Percentiles rank a stretch among this genome's conserved stretches.
These are phyloP conservation scores for Sporothrix inflata DNA, from an alignment of 2,329 filamentous ascomycete species.

Conservation along the genomic window DNA sequence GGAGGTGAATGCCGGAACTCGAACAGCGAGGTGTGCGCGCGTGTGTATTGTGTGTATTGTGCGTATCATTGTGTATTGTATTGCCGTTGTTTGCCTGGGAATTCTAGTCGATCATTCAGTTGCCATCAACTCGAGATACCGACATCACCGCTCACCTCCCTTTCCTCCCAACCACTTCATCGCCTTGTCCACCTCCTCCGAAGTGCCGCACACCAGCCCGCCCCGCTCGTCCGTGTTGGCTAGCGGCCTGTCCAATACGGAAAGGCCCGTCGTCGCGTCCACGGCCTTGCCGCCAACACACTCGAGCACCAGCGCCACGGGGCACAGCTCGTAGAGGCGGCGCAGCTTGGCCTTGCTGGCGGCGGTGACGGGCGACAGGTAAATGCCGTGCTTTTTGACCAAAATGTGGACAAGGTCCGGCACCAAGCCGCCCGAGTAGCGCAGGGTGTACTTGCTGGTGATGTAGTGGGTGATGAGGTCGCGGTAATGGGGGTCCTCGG, in stretches of 20 bases:
- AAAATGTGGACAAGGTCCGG: slow-evolving; percentile 63
- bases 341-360: slow-evolving; percentile 60
- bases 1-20: not conserved
- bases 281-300: slow-evolving; percentile 61
- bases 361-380: slow-evolving; percentile 59
- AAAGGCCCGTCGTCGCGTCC: slow-evolving; percentile 49
- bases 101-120: not conserved
- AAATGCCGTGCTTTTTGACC: slow-evolving; percentile 64
- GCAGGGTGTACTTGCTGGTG: slow-evolving; percentile 58
- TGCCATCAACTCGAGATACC: not conserved
- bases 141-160: not conserved
- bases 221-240: slow-evolving; percentile 53
- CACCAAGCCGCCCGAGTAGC: slow-evolving; percentile 64
- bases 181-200: slow-evolving; percentile 49
- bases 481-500: slow-evolving; percentile 55
- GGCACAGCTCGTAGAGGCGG: slow-evolving; percentile 61
- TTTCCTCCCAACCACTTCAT: not conserved
- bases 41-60: not conserved
- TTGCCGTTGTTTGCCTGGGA: not conserved
- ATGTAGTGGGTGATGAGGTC: slow-evolving; percentile 55
- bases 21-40: not conserved
- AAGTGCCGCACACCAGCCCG: slow-evolving; percentile 55
- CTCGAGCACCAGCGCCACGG: slow-evolving; percentile 63
- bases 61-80: not conserved
- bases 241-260: slow-evolving; percentile 47